Evolutionary conservation across 2,329 filamentous ascomycete genomes (phyloP).

Genomic region (Cercospora sesami): DNA sequence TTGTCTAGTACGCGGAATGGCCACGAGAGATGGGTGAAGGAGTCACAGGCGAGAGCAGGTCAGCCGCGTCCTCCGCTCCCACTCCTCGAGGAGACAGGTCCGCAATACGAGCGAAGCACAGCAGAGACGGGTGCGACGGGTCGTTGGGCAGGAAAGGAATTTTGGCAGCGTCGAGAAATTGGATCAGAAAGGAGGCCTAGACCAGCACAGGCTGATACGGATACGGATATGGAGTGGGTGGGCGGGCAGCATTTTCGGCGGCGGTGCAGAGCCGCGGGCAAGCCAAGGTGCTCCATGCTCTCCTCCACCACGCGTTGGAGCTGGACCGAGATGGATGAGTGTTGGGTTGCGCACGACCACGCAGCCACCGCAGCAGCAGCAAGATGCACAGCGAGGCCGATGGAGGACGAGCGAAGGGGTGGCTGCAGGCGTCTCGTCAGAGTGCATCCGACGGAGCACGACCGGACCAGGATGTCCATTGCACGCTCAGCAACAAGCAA

Average conservation of each 20-base stretch:
- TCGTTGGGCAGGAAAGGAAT: background rate
- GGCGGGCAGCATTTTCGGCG: background rate
- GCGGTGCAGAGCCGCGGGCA: background rate
- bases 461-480: background rate
- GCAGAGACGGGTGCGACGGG: background rate
- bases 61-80: background rate
- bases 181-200: background rate
- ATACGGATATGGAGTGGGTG: background rate
- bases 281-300: background rate
- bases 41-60: background rate
- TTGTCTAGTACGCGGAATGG: background rate
- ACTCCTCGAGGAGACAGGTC: background rate
- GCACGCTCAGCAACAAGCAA: background rate
- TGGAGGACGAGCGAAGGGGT: background rate
- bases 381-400: background rate
- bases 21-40: background rate
- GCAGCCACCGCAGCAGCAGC: background rate
- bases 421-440: constrained; percentile 2
- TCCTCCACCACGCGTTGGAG: background rate
- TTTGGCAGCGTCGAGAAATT: background rate
- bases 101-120: background rate
- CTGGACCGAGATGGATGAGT: background rate
- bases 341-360: background rate
- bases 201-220: background rate
- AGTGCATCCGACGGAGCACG: background rate